These are phyloP conservation scores for Botrytis fabae DNA, from an alignment of 2,329 filamentous ascomycete genomes.

Conservation along the genomic window DNA sequence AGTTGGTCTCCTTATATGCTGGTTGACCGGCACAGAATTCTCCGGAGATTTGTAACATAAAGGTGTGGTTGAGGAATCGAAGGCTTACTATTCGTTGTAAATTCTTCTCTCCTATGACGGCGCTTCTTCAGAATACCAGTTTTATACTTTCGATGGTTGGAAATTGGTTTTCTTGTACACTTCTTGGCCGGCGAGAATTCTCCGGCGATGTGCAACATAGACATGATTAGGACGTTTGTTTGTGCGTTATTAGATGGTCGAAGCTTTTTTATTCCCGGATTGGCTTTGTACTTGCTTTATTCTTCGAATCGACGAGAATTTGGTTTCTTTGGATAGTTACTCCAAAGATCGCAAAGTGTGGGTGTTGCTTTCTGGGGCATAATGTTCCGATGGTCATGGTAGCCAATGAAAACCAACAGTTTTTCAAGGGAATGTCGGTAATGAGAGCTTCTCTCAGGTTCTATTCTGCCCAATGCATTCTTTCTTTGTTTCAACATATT, in stretches of 20 bases:
- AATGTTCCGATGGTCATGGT: accelerated
- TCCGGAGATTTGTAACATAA: not conserved
- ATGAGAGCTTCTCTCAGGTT: accelerated
- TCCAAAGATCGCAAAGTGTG: not conserved
- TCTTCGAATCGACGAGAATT: not conserved
- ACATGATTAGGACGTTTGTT: not conserved
- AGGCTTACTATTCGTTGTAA: no score
- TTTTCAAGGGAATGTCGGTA: accelerated
- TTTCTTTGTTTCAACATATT: not conserved
- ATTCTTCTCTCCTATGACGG: no score
- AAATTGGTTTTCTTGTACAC: no score
- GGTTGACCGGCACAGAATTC: not conserved
- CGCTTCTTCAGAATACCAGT: no score
- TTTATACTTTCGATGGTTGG: not conserved
- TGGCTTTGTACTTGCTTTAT: not conserved
- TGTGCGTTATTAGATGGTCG: not conserved
- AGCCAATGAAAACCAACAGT: accelerated
- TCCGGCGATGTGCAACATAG: constrained; percentile 4
- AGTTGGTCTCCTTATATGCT: not conserved
- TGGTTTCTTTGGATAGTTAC: accelerated
- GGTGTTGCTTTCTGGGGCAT: not conserved
- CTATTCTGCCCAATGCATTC: not conserved
- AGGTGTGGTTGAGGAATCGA: no score
- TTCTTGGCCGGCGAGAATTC: not conserved
- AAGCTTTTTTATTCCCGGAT: not conserved